Percentiles rank a stretch among this genome's conserved stretches.
Conservation (phyloP, 1,139 yeast species). For the Lodderomyces orthopsilosis region DNA sequence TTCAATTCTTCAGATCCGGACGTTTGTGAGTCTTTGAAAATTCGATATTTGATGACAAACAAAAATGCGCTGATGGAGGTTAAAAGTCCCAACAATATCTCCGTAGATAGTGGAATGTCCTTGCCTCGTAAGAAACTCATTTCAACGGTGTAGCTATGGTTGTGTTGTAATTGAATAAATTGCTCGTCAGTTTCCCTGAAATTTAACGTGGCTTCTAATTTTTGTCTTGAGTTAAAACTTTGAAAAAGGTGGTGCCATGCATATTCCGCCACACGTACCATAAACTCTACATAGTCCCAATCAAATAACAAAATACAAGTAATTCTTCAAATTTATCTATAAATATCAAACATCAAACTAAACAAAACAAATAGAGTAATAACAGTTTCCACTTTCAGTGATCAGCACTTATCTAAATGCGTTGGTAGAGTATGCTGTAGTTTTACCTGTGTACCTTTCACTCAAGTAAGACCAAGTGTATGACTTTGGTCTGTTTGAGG, state of each 20-base stretch:
- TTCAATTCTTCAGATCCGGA: slow-evolving; percentile 16
- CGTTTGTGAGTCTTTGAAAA: slow-evolving; percentile 28
- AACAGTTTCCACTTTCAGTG: background rate
- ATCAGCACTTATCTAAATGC: slow-evolving; percentile 31
- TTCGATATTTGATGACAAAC: slow-evolving; percentile 28
- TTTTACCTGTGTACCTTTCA: slow-evolving; percentile 52
- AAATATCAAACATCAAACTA: slow-evolving; percentile 5
- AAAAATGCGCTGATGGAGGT: slow-evolving; percentile 23
- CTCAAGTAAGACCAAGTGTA: slow-evolving; percentile 45
- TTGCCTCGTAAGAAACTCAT: slow-evolving; percentile 15
- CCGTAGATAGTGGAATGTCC: slow-evolving; percentile 26
- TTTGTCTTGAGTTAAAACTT: background rate
- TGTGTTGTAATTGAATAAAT: background rate
- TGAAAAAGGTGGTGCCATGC: background rate
- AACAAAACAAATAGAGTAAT: background rate
- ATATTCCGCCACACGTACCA: too few species aligned
- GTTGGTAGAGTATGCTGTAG: slow-evolving; percentile 61
- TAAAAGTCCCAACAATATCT: slow-evolving; percentile 27
- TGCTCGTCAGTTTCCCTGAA: too few species aligned
- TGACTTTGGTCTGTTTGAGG: slow-evolving; percentile 39
- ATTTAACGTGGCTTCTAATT: background rate
- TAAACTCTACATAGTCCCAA: too few species aligned
- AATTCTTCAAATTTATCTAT: slow-evolving; percentile 3
- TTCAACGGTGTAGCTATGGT: background rate
- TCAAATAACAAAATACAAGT: background rate